Base-by-base conservation (phyloP, 768 basidiomycete species). In the Paxillus involutus region DNA sequence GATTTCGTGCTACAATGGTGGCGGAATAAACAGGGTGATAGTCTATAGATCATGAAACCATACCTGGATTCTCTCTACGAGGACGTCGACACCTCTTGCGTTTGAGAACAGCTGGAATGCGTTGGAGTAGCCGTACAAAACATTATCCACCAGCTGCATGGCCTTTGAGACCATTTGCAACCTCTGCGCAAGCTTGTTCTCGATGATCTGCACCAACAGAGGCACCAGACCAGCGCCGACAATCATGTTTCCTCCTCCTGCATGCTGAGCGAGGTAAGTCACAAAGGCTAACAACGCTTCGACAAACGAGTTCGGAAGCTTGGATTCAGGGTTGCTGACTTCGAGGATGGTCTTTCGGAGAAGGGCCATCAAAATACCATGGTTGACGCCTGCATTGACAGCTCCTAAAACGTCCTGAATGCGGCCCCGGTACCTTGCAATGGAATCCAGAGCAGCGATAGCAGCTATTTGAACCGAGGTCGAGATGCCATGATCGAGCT, bases 371-470 rank as follows among this genome's bases (percentile, higher is more conserved):
- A 99, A 71, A 39, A 94, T 88, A 12, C 97, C 97, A 65, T 98
- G 97, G 63, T 94, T 97, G 51, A 98, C 93, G 42, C 93, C 93
- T 24, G 93, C 95, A 67, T 97, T 97, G 36, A 98, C 82, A 1
- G 94, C 88, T 5, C 88, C 86, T 44, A 97, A 71, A 37, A 96
- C 92, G 65, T 98, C 97, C 61, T 86, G 83, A 35, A 91, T 80
- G 66, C 88, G 92, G 55, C 75, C 78, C 56, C 92, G 83, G 68
- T 96, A 95, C 57, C 93, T 80, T 12, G 87, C 88, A 53, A 96
- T 80, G 13, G 91, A 91, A 68, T 99, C 97, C 53, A 98, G 78
- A n/a, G 91, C 88, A 26, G 88, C 82, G 52, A 98, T 80, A 14
- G 94, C 91, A 2, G 91, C 87, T 3, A 88, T 88, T 69, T 95